Evolutionary conservation across 2,329 filamentous ascomycete species (phyloP).

Genomic region (Colletotrichum sp.): DNA sequence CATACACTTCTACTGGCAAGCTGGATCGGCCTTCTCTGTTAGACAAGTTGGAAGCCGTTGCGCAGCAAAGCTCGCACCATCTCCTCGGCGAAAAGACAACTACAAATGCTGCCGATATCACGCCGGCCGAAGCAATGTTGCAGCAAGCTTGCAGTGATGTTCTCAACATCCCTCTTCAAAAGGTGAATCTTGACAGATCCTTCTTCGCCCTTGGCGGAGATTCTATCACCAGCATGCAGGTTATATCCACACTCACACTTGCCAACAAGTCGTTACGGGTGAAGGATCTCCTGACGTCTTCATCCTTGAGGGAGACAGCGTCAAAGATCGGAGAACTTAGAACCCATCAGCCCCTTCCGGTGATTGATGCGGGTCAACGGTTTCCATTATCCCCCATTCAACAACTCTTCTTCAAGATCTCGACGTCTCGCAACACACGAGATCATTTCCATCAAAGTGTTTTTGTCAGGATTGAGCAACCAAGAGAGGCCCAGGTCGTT

Average conservation of each 20-base stretch:
- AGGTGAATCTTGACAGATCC: not conserved
- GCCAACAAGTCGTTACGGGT: not conserved
- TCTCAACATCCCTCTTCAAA: not conserved
- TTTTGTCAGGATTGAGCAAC: not conserved
- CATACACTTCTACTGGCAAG: conserved; percentile 24
- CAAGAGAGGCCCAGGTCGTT: not conserved
- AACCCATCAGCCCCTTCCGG: not conserved
- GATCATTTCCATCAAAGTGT: conserved; percentile 9
- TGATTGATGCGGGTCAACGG: not conserved
- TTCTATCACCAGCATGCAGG: conserved; percentile 8
- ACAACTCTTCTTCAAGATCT: not conserved
- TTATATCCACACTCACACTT: not conserved
- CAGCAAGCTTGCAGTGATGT: not conserved
- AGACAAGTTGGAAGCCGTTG: not conserved
- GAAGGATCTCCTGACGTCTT: not conserved
- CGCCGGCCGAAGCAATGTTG: not conserved
- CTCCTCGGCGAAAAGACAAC: not conserved
- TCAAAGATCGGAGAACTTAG: not conserved
- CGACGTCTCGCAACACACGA: not conserved
- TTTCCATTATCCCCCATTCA: conserved; percentile 3
- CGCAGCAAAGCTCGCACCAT: not conserved
- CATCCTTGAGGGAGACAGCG: not conserved
- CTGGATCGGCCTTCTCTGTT: conserved; percentile 20
- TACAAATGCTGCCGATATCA: not conserved
- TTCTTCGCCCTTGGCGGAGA: conserved; percentile 2